phyloP scores from a whole-genome alignment of 352 stramenopile genomes.

The Globisporangium megalacanthum region DNA sequence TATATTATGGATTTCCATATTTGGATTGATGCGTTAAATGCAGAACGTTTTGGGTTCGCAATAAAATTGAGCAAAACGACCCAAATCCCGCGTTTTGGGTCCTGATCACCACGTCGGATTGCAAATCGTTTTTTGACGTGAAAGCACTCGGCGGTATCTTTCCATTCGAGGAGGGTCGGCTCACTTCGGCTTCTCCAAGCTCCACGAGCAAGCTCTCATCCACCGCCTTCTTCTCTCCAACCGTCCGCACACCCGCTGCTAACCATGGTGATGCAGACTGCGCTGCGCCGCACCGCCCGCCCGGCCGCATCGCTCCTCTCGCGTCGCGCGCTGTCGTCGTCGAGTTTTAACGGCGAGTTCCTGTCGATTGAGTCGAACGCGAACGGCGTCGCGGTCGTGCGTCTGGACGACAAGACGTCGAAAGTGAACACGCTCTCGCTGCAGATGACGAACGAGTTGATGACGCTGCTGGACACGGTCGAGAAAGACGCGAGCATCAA shows the following conservation, averaged over 20 bases:
- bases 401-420: constrained; percentile 88
- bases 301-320: constrained; percentile 9
- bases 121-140: too few species aligned
- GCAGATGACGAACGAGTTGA: constrained; percentile 87
- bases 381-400: constrained; percentile 89
- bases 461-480: constrained; percentile 85
- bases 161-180: too few species aligned
- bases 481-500: constrained; percentile 90
- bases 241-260: not conserved
- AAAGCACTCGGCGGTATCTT: too few species aligned
- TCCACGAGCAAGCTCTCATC: too few species aligned
- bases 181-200: too few species aligned
- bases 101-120: too few species aligned
- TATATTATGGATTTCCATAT: too few species aligned
- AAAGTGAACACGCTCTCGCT: constrained; percentile 94
- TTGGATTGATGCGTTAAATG: too few species aligned
- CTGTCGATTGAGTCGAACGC: constrained; percentile 84
- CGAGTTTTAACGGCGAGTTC: constrained; percentile 63
- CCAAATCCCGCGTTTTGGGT: too few species aligned
- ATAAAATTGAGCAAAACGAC: too few species aligned
- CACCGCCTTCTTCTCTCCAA: not conserved
- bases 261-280: constrained; percentile 10
- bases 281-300: constrained; percentile 7
- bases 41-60: too few species aligned
- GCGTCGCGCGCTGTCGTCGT: constrained; percentile 23